Evolutionary conservation across 2,329 filamentous ascomycete genomes (phyloP).

Genomic region (Alternaria panax): DNA sequence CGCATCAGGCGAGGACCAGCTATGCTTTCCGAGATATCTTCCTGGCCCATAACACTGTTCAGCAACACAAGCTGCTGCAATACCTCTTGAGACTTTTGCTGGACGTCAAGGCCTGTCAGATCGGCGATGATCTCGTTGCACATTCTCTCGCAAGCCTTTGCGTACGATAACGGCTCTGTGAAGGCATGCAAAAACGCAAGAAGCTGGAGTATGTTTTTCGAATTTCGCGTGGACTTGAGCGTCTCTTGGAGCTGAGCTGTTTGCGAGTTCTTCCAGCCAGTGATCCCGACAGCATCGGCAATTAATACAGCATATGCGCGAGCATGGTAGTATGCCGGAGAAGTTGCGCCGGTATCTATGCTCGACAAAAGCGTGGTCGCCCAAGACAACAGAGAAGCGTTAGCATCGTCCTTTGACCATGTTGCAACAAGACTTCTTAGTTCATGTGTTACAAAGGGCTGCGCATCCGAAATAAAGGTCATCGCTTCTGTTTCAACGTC

Average conservation of each 20-base stretch:
- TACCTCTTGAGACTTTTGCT: slow-evolving; percentile 53
- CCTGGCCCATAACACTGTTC: slow-evolving; percentile 62
- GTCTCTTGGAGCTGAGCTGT: slow-evolving; percentile 47
- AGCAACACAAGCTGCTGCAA: slow-evolving; percentile 61
- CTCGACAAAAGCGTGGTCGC: slow-evolving; percentile 33
- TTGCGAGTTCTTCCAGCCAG: slow-evolving; percentile 50
- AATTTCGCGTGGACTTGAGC: slow-evolving; percentile 42
- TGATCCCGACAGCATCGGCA: slow-evolving; percentile 51
- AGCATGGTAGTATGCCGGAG: slow-evolving; percentile 53
- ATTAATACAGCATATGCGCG: slow-evolving; percentile 50
- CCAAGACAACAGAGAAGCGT: slow-evolving; percentile 36
- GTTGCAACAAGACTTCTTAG: slow-evolving; percentile 30
- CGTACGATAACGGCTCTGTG: slow-evolving; percentile 57
- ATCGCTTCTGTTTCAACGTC: slow-evolving; percentile 62
- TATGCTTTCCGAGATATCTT: slow-evolving; percentile 58
- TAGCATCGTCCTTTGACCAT: slow-evolving; percentile 23
- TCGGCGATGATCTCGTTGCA: slow-evolving; percentile 69
- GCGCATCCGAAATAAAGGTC: slow-evolving; percentile 61
- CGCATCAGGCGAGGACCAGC: slow-evolving; percentile 76
- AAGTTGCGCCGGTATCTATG: slow-evolving; percentile 28
- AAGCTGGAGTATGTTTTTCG: slow-evolving; percentile 55
- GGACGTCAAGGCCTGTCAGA: slow-evolving; percentile 61
- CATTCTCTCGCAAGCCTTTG: slow-evolving; percentile 58
- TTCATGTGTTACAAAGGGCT: slow-evolving; percentile 57
- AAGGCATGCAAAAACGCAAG: slow-evolving; percentile 59